Evolutionary conservation across 306 rosid species (phyloP).

Genomic region (Inga leiocalycina): DNA sequence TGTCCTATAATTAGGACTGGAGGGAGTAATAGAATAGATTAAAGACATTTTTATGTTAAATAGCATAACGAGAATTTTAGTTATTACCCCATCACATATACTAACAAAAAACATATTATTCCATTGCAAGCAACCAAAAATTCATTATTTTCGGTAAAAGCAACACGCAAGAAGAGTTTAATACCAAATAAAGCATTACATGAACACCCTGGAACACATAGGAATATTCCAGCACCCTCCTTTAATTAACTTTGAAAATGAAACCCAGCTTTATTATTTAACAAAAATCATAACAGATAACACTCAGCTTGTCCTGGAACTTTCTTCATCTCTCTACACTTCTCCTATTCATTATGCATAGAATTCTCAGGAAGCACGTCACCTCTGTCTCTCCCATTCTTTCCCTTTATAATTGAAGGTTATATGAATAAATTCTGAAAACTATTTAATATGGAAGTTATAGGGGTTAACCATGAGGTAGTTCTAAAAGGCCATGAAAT

Average conservation of each 20-base stretch:
- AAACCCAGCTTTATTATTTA: neutral
- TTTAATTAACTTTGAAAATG: neutral
- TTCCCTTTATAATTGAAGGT: conserved; percentile 7
- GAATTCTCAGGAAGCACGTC: conserved; percentile 32
- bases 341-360: neutral
- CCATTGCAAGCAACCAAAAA: neutral
- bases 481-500: too few species aligned
- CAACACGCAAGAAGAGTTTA: neutral
- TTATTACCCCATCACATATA: neutral
- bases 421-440: too few species aligned
- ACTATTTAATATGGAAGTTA: too few species aligned
- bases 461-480: too few species aligned
- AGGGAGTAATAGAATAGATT: too few species aligned
- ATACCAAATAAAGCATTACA: neutral
- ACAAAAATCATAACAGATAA: neutral
- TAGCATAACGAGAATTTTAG: neutral
- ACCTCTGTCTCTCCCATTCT: neutral
- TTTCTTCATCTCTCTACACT: conserved; percentile 38
- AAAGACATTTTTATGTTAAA: too few species aligned
- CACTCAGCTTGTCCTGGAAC: conserved; percentile 25
- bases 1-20: too few species aligned
- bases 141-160: neutral
- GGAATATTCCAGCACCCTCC: conserved; percentile 34
- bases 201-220: conserved; percentile 28
- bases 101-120: neutral